Evolutionary conservation across 768 basidiomycete genomes (phyloP).

Genomic region (Pleurotus djamor): DNA sequence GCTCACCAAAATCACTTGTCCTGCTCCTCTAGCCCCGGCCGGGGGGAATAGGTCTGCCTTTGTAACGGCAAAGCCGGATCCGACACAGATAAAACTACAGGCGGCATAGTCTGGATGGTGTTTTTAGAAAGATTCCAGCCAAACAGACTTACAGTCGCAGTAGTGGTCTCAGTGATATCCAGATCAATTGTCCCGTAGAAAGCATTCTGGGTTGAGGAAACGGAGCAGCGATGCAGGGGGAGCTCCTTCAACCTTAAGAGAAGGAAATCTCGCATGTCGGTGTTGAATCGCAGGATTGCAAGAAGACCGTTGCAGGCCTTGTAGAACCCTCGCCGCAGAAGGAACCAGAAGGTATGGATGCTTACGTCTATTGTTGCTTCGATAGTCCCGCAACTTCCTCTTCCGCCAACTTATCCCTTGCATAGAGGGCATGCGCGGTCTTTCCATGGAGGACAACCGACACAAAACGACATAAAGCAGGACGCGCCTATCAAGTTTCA

Average conservation of each 20-base stretch:
- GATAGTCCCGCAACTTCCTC: constrained; percentile 10
- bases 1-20: constrained; percentile 59
- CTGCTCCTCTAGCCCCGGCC: constrained; percentile 55
- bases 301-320: too few species aligned
- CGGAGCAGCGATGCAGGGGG: not conserved
- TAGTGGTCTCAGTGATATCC: constrained; percentile 61
- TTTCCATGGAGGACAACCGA: too few species aligned
- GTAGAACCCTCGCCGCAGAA: too few species aligned
- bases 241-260: too few species aligned
- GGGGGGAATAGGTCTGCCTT: constrained; percentile 60
- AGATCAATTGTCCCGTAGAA: constrained; percentile 48
- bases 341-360: too few species aligned
- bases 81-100: constrained; percentile 50
- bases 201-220: constrained; percentile 16
- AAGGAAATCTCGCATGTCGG: too few species aligned
- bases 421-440: constrained; percentile 13
- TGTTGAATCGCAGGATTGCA: too few species aligned
- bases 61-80: constrained; percentile 55
- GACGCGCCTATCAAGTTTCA: too few species aligned
- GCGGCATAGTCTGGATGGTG: not conserved
- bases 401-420: constrained; percentile 22
- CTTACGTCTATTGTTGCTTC: not conserved
- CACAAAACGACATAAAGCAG: too few species aligned
- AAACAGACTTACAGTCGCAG: constrained; percentile 49
- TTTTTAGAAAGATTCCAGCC: not conserved